Base-by-base conservation (phyloP, 2,329 filamentous ascomycete species). In the Botrytis cinerea region DNA sequence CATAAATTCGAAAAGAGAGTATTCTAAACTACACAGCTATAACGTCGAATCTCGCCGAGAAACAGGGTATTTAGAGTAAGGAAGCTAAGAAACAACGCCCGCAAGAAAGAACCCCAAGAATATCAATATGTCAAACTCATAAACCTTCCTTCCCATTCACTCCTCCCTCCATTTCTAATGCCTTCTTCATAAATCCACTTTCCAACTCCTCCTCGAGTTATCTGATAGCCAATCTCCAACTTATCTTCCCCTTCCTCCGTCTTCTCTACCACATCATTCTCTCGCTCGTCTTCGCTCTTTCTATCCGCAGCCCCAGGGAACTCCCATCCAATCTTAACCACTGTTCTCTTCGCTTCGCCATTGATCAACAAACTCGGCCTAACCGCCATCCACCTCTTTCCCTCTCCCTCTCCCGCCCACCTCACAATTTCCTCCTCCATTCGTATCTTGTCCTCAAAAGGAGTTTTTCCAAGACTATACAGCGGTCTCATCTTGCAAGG, bases 91-190 rank as follows among this genome's bases (percentile, higher is more conserved):
- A 28, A 25, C 4, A 9, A n/a, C 18, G 4, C 20, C 12, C 22
- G n/a, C 8, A 20, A 51, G 1, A 51, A 20, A 12, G 8, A 32
- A 59, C 18, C 25, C 38, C 22, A 43, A 35, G 22, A 5, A 22
- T 3, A 38, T 57, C n/a, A 35, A 67, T 38, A 67, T 38, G 28
- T 67, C 38, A 72, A 46, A 38, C 61, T 72, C n/a, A 59, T 62
- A 46, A 67, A 72, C 20, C 25, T 25, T 38, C 48, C 46, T 28
- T 72, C 46, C 61, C 38, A 45, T 38, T 66, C 40, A 22, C 14
- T 71, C 6, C 32, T 64, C 46, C 70, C 60, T 16, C 46, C 60
- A 35, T 57, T 46, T 46, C 32, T 54, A 4, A 71, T n/a, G n/a
- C 8, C 46, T 35, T 71, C 70, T 22, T 66, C 60, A 25, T 43